Base-by-base conservation (phyloP, 306 rosid genomes). In the Benincasa hispida region DNA sequence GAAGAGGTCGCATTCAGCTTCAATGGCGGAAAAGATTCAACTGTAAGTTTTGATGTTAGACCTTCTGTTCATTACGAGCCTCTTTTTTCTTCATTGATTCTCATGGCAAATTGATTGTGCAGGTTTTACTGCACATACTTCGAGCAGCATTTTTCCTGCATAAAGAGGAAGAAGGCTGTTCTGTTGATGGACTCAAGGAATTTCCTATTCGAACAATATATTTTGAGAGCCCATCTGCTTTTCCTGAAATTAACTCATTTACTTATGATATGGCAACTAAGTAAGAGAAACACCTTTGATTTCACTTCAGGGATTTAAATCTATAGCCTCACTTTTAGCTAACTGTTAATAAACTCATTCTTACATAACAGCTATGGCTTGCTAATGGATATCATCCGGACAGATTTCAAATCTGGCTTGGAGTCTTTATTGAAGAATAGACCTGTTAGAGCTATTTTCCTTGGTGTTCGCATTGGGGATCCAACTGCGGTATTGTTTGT, bases 1-100 rank as follows among this genome's bases (percentile, higher is more conserved):
- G 91, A 93, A 77, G 98, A 93, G 86, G 92, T 90, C 63, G 89
- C 97, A n/a, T 91, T 93, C 81, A 90, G 98, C 84, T 91, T 93
- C 85, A 93, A 93, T 79, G 98, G 97, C 32, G 98, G 98, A 82
- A 93, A 93, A 86, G 98, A 93, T 88, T 91, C 98, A 61, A 94
- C 97, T 1, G 97, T 94, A 83, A 86, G 93, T 88, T 82, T 79
- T 24, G 51, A 69, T 76, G 51, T 72, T 25, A 28, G 78, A 75
- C 76, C 70, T 68, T 72, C 81, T 53, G 65, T 75, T 79, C 27
- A 25, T 41, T 48, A 81, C 77, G 37, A 57, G n/a, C 61, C 12
- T 75, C 22, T 45, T 69, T 53, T 77, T 34, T 74, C 74, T 68
- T 39, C 65, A 66, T 56, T 74, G 63, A 67, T 80, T 75, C 60